These are phyloP conservation scores for Cystofilobasidium ferigula DNA, from an alignment of 768 basidiomycete genomes.

Conservation along the genomic window DNA sequence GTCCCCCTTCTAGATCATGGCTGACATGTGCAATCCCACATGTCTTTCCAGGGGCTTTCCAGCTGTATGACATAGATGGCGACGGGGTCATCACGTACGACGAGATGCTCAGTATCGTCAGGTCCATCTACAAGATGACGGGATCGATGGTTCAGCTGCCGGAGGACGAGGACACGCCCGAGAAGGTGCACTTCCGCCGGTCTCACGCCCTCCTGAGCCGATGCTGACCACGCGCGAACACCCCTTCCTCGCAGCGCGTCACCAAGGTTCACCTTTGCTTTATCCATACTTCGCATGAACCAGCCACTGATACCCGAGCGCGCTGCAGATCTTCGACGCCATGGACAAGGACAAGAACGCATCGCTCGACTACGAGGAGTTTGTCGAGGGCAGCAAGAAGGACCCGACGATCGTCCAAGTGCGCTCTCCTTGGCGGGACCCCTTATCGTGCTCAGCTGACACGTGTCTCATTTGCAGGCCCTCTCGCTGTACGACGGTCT, in stretches of 20 bases:
- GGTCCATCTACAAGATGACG: slow-evolving; percentile 99
- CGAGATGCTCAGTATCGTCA: slow-evolving; percentile 97
- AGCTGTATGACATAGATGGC: slow-evolving; percentile 96
- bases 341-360: slow-evolving; percentile 97
- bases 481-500: slow-evolving; percentile 89
- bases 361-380: slow-evolving; percentile 86
- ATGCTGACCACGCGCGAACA: neutral
- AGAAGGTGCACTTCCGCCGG: slow-evolving; percentile 56
- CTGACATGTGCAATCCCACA: slow-evolving; percentile 1
- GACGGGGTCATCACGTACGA: slow-evolving; percentile 97
- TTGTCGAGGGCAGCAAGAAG: slow-evolving; percentile 95
- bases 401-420: slow-evolving; percentile 99
- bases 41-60: slow-evolving; percentile 99
- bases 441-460: no score
- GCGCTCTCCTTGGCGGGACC: neutral
- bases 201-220: neutral
- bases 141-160: slow-evolving; percentile 98
- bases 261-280: slow-evolving; percentile 45
- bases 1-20: neutral
- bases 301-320: neutral
- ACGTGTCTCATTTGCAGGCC: slow-evolving; percentile 46
- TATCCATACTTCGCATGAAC: neutral
- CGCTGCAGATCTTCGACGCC: slow-evolving; percentile 72
- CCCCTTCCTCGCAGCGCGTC: slow-evolving; percentile 56
- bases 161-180: slow-evolving; percentile 98